Evolutionary conservation across 345 rosid genomes (phyloP), one percentile per base, ranked within the genome.

Genomic region (Pugionium dolabratum): DNA sequence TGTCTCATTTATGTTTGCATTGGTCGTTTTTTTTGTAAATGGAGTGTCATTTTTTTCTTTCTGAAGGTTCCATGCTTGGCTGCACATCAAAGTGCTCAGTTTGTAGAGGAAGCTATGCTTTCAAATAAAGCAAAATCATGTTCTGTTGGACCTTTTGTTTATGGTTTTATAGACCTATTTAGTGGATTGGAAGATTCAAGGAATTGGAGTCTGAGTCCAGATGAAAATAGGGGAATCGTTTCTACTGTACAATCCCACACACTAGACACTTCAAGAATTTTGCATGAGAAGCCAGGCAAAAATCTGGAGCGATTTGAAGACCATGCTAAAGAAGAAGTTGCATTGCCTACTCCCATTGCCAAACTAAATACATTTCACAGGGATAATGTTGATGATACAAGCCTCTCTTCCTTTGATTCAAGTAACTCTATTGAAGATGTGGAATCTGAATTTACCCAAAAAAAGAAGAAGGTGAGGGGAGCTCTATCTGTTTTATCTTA

Each of bases 81-180:
- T 50, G 31, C 62, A 29, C 80, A 84, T 26, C 70, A 75, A 75
- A 76, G 55, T 51, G 29, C 72, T 63, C 81, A 72, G 48, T 56
- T 79, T 66, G 57, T 70, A 41, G 77, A 82, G 76, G 86, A 81
- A 46, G 64, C 64, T 61, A 65, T 78, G 63, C 71, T 73, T 67
- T 78, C 85, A 48, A 77, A 75, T 51, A 74, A 50, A 73, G 85
- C 78, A 70, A 81, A 75, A 54, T 66, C 75, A 66, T 71, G 50
- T 72, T 64, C 81, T 9, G 73, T 51, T 54, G 91, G 80, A 50
- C 86, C 89, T 57, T 89, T 84, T 80, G 96, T 87, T 41, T 84
- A 78, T 82, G 98, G 95, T 53, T 87, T 93, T 68, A 73, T 86
- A 52, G 96, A 93, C 78, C 88, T 93, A 47, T 93, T 93, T 55